Conservation (phyloP, 768 basidiomycete genomes). For the Thelephora ganbajun region DNA sequence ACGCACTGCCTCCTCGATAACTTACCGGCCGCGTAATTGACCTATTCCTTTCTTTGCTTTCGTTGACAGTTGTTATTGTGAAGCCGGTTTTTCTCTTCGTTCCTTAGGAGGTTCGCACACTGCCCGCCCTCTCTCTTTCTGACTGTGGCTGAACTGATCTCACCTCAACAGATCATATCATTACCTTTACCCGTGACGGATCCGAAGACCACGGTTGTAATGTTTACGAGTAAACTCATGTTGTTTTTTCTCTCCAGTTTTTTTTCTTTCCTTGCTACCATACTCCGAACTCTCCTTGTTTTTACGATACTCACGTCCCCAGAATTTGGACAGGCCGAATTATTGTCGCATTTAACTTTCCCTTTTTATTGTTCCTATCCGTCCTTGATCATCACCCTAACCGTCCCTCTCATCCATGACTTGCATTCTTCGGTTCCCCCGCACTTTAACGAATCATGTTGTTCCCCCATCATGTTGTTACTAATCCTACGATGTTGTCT, state of each 20-base stretch:
- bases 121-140: constrained; percentile 1
- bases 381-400: background rate
- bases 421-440: too few relatives aligned
- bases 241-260: background rate
- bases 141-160: background rate
- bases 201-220: constrained; percentile 43
- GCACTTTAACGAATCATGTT: too few relatives aligned
- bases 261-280: background rate
- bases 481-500: too few relatives aligned
- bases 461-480: too few relatives aligned
- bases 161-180: constrained; percentile 36
- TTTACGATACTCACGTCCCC: too few relatives aligned
- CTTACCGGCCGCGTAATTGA: background rate
- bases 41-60: constrained; percentile 1
- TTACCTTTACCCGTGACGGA: constrained; percentile 53
- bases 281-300: too few relatives aligned
- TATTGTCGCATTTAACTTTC: background rate
- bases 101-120: constrained; percentile 41
- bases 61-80: constrained; percentile 46
- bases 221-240: constrained; percentile 12
- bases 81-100: constrained; percentile 58
- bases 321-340: too few relatives aligned
- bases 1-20: constrained; percentile 8
- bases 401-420: background rate
- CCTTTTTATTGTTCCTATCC: background rate